Conservation (phyloP, 2,329 filamentous ascomycete species). For the Fusarium phyllophilum region DNA sequence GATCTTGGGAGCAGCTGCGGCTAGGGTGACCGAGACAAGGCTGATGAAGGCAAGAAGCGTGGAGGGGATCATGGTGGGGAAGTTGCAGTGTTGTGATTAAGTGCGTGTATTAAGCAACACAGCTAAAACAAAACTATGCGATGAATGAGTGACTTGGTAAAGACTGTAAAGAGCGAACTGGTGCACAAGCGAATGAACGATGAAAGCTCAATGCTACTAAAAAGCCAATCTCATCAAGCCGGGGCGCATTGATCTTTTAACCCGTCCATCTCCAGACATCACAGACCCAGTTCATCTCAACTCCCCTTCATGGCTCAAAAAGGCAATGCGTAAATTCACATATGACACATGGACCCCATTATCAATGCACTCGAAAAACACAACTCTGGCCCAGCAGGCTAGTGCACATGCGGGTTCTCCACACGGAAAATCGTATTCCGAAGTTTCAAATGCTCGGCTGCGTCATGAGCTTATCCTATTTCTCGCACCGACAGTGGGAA, state of each 20-base stretch:
- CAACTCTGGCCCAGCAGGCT: neutral
- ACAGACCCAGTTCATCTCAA: neutral
- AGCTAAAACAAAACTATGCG: neutral
- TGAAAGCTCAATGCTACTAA: neutral
- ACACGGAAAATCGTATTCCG: conserved; percentile 5
- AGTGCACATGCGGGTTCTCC: neutral
- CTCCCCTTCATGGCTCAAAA: neutral
- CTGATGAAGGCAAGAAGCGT: conserved; percentile 25
- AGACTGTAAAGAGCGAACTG: neutral
- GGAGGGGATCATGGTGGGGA: conserved; percentile 24
- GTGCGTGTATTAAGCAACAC: neutral
- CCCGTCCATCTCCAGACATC: neutral
- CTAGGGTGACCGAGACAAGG: conserved; percentile 27
- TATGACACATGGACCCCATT: neutral
- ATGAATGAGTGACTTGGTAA: conserved; percentile 7
- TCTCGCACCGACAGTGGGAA: neutral
- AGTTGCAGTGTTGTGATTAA: neutral
- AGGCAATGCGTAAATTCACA: conserved; percentile 7
- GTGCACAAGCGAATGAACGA: neutral
- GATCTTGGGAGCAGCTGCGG: conserved; percentile 8
- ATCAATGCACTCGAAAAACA: neutral
- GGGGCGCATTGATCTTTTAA: conserved; percentile 10
- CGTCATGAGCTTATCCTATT: neutral
- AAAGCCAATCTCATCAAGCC: neutral
- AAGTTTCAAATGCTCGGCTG: neutral